Percentiles rank a stretch among this genome's conserved stretches.
These are phyloP conservation scores for Triticum monococcum DNA, from an alignment of 176 grass and related monocot species.

Conservation along the genomic window DNA sequence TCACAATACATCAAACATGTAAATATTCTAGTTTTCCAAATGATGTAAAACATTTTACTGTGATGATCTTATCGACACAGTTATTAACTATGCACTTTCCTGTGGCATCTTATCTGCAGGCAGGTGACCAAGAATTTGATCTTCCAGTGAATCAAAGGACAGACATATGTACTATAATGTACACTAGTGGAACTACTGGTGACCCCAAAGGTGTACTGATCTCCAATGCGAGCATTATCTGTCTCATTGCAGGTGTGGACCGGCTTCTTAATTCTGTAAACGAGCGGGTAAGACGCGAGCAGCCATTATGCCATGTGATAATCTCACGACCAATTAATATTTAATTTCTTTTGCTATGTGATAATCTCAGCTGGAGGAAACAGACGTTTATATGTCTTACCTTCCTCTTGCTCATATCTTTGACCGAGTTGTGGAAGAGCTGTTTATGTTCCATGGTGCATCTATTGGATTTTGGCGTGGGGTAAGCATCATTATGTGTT, in stretches of 20 bases:
- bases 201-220: constrained; percentile 88
- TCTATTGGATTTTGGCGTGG: constrained; percentile 99
- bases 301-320: constrained; percentile 13
- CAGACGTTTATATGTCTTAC: constrained; percentile 91
- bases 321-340: constrained; percentile 1
- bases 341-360: constrained; percentile 23
- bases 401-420: constrained; percentile 98
- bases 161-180: constrained; percentile 92
- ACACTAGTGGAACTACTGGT: constrained; percentile 90
- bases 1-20: neutral
- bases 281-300: constrained; percentile 43
- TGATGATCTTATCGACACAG: neutral
- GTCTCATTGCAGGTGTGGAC: constrained; percentile 69
- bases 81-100: neutral
- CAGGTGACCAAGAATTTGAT: constrained; percentile 61
- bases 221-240: constrained; percentile 74
- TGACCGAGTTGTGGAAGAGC: constrained; percentile 89
- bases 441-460: constrained; percentile 90
- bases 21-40: constrained; percentile 3
- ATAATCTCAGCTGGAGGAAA: constrained; percentile 57
- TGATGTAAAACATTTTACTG: constrained; percentile 19
- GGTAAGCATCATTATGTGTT: constrained; percentile 48
- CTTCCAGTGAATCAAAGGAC: constrained; percentile 62
- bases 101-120: constrained; percentile 41
- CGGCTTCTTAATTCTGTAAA: constrained; percentile 50